Percentiles rank a stretch among this genome's conserved stretches.
These are phyloP conservation scores for Leccinum pachyderme DNA, from an alignment of 1,284 basidiomycete species.

Conservation along the genomic window DNA sequence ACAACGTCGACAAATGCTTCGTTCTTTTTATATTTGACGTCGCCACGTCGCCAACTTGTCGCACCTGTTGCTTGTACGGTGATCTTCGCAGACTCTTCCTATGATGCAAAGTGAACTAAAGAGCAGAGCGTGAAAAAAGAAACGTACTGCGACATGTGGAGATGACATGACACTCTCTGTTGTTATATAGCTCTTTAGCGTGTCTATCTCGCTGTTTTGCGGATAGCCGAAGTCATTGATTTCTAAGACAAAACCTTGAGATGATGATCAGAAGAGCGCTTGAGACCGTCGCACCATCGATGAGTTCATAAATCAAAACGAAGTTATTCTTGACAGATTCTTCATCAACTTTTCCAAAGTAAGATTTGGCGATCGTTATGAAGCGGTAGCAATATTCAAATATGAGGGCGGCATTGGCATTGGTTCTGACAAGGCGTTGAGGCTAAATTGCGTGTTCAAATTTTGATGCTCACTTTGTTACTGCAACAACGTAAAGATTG, in stretches of 20 bases:
- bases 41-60: slow-evolving; percentile 89
- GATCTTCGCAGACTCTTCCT: slow-evolving; percentile 97
- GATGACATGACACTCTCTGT: slow-evolving; percentile 93
- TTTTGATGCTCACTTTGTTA: slow-evolving; percentile 75
- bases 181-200: slow-evolving; percentile 96
- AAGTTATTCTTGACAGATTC: slow-evolving; percentile 99
- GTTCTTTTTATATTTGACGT: slow-evolving; percentile 98
- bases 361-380: slow-evolving; percentile 89
- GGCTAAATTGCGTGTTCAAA: not conserved
- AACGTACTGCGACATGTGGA: slow-evolving; percentile 71
- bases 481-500: slow-evolving; percentile 92
- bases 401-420: slow-evolving; percentile 95
- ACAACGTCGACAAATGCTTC: slow-evolving; percentile 98
- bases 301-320: slow-evolving; percentile 92
- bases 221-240: slow-evolving; percentile 99
- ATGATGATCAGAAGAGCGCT: not conserved
- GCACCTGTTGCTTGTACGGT: slow-evolving; percentile 95
- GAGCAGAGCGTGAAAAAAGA: not conserved
- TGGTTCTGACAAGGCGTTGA: slow-evolving; percentile 61
- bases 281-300: slow-evolving; percentile 67
- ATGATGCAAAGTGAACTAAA: slow-evolving; percentile 10
- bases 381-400: slow-evolving; percentile 98
- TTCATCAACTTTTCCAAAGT: slow-evolving; percentile 98
- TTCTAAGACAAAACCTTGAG: slow-evolving; percentile 51
- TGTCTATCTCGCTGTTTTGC: slow-evolving; percentile 98